Conservation (phyloP, 805 yeast species). For the Nakazawaea ernobii region DNA sequence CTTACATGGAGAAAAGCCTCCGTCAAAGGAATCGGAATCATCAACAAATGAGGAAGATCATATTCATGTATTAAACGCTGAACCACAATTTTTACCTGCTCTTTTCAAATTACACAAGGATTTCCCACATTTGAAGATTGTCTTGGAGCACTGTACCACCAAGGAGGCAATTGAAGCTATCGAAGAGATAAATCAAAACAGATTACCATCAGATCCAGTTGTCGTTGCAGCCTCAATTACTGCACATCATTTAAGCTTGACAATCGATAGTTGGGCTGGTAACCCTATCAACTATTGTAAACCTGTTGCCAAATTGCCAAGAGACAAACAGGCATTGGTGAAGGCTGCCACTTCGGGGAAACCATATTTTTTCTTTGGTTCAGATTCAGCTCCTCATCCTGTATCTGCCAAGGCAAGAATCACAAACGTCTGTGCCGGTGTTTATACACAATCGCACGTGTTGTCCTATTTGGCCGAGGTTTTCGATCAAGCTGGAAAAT, state of each 20-base stretch:
- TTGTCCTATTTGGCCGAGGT: conserved; percentile 81
- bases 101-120: conserved; percentile 67
- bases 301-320: conserved; percentile 94
- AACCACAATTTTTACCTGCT: conserved; percentile 87
- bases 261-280: conserved; percentile 96
- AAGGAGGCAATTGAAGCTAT: conserved; percentile 80
- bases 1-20: conserved; percentile 94
- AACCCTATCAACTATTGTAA: conserved; percentile 93
- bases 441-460: conserved; percentile 82
- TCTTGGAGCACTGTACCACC: conserved; percentile 94
- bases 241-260: conserved; percentile 87
- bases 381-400: conserved; percentile 98
- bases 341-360: conserved; percentile 88
- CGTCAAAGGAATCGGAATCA: conserved; percentile 21
- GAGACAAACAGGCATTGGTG: conserved; percentile 73
- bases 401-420: conserved; percentile 69
- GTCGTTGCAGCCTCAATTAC: conserved; percentile 90
- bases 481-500: conserved; percentile 59
- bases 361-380: conserved; percentile 92
- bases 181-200: conserved; percentile 53
- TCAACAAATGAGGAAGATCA: conserved; percentile 44
- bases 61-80: conserved; percentile 91
- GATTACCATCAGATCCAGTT: conserved; percentile 26
- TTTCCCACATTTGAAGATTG: conserved; percentile 82
- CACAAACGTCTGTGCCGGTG: conserved; percentile 95